Percentiles rank a stretch among this genome's conserved stretches.
These are phyloP conservation scores for Peronospora destructor DNA, from an alignment of 352 stramenopile species.

Conservation along the genomic window DNA sequence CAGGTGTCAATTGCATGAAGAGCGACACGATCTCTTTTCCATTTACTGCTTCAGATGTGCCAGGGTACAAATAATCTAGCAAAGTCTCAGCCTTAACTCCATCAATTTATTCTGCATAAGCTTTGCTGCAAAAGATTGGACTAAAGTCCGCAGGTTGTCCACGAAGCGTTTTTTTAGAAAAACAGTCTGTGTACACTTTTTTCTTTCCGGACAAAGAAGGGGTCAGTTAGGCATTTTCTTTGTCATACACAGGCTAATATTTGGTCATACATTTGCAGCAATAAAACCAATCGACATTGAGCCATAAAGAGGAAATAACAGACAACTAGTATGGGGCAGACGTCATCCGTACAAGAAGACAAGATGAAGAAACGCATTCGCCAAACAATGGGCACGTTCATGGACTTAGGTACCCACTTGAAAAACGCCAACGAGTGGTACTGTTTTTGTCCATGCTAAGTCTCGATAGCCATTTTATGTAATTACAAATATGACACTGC, in stretches of 20 bases:
- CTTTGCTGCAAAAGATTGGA: slow-evolving; percentile 11
- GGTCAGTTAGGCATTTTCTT: slow-evolving; percentile 27
- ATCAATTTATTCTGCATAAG: background rate
- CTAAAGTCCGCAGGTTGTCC: slow-evolving; percentile 8
- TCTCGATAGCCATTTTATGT: background rate
- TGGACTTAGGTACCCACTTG: slow-evolving; percentile 64
- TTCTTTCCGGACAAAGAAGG: background rate
- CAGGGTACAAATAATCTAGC: no score
- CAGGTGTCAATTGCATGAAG: background rate
- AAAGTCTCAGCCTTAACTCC: no score
- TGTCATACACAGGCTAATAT: background rate
- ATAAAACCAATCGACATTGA: background rate
- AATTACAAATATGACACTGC: background rate
- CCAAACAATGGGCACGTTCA: slow-evolving; percentile 62
- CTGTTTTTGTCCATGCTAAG: slow-evolving; percentile 11
- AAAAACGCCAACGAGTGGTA: slow-evolving; percentile 78
- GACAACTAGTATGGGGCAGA: slow-evolving; percentile 45
- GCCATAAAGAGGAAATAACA: no score
- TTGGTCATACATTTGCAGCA: background rate
- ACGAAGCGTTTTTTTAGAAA: slow-evolving; percentile 4
- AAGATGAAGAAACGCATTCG: slow-evolving; percentile 67
- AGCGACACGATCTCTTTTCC: background rate
- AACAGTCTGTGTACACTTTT: slow-evolving; percentile 13
- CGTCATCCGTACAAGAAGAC: slow-evolving; percentile 59
- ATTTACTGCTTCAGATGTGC: no score